phyloP scores from a whole-genome alignment of 1,284 basidiomycete species.

The Neotropicomus parvogracilis region DNA sequence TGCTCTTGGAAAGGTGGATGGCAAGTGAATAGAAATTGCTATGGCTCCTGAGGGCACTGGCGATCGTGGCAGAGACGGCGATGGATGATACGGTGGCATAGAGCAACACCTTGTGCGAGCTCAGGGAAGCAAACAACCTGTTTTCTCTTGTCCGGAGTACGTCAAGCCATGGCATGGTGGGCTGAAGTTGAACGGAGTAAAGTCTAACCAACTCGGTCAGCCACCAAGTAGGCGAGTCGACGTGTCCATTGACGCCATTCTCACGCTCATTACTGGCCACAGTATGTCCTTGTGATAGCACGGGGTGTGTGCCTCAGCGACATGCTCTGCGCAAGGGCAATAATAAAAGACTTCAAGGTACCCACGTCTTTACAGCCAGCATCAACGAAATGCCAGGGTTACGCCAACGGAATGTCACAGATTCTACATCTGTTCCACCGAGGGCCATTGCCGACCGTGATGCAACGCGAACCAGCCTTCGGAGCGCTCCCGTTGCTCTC shows the following conservation, averaged over 20 bases:
- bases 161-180: conserved; percentile 32
- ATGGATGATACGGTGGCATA: conserved; percentile 68
- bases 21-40: conserved; percentile 94
- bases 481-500: too few species aligned
- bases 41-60: conserved; percentile 78
- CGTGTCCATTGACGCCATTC: conserved; percentile 17
- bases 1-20: conserved; percentile 90
- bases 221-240: neutral
- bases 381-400: conserved; percentile 13
- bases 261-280: too few species aligned
- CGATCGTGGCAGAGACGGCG: conserved; percentile 69
- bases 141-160: conserved; percentile 39
- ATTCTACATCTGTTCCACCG: neutral
- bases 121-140: conserved; percentile 47
- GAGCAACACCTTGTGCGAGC: conserved; percentile 61
- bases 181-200: neutral
- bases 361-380: too few species aligned
- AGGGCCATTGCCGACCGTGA: too few species aligned
- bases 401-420: conserved; percentile 11
- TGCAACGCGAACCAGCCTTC: too few species aligned
- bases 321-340: too few species aligned
- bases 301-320: too few species aligned
- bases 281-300: too few species aligned
- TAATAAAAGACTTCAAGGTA: too few species aligned
- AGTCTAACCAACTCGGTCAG: neutral